These are phyloP conservation scores for Pisolithus sp. DNA, from an alignment of 768 basidiomycete genomes.

Conservation along the genomic window DNA sequence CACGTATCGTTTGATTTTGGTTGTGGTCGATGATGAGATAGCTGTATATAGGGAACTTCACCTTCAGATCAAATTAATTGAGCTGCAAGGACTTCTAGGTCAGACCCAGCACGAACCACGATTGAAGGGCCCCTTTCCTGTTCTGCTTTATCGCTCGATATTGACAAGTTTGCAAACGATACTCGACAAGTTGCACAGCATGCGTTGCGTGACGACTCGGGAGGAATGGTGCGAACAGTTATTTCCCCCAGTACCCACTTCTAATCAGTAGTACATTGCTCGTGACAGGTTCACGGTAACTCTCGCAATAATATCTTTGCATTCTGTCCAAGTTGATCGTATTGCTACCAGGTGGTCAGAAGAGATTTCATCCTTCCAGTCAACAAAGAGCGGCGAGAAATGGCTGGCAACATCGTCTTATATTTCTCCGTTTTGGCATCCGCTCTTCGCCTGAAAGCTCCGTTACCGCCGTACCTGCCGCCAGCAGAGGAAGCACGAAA, in stretches of 20 bases:
- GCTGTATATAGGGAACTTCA: conserved; percentile 74
- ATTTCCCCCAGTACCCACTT: neutral
- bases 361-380: conserved; percentile 88
- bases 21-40: neutral
- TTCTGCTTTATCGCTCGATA: conserved; percentile 75
- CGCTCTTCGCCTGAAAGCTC: conserved; percentile 79
- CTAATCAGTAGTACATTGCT: conserved; percentile 5
- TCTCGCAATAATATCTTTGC: conserved; percentile 13
- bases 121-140: conserved; percentile 92
- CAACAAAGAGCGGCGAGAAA: conserved; percentile 81
- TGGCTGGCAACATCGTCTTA: conserved; percentile 93
- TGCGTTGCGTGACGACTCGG: conserved; percentile 93
- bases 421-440: conserved; percentile 78
- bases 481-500: conserved; percentile 84
- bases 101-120: conserved; percentile 93
- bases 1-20: conserved; percentile 15
- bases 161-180: conserved; percentile 80
- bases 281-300: conserved; percentile 62
- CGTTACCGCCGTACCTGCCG: conserved; percentile 93
- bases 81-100: conserved; percentile 75
- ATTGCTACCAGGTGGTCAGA: conserved; percentile 55
- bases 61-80: conserved; percentile 84
- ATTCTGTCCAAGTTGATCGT: neutral
- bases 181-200: conserved; percentile 85
- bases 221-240: conserved; percentile 73